These are phyloP conservation scores for Populus hybrid DNA, from an alignment of 441 rosid genomes.

Conservation along the genomic window DNA sequence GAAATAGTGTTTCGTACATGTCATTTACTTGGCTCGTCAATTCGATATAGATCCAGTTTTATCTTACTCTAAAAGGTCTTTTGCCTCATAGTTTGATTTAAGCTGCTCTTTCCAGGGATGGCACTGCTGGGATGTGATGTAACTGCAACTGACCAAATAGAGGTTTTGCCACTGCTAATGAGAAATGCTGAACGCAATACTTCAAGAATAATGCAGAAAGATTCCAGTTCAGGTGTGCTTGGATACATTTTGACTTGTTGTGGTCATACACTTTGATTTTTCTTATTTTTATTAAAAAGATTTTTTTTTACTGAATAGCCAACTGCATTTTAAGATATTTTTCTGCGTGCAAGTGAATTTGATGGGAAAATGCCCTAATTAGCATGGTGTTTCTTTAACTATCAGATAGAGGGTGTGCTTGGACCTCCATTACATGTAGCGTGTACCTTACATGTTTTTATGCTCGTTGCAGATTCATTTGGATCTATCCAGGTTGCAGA, in stretches of 20 bases:
- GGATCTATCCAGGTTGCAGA: constrained; percentile 83
- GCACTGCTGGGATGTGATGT: constrained; percentile 89
- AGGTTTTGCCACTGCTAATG: constrained; percentile 72
- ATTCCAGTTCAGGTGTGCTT: constrained; percentile 53
- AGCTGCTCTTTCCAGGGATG: constrained; percentile 57
- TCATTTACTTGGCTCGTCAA: constrained; percentile 5
- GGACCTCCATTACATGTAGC: constrained; percentile 1
- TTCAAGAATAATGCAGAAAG: constrained; percentile 71
- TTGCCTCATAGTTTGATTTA: constrained; percentile 16
- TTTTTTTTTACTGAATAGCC: not conserved
- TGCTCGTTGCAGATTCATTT: constrained; percentile 57
- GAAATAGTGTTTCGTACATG: constrained; percentile 7
- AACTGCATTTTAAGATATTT: not conserved
- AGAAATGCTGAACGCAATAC: constrained; percentile 85
- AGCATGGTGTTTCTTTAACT: not conserved
- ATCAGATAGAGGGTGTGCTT: not conserved
- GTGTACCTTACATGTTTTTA: constrained; percentile 13
- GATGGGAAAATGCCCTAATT: not conserved
- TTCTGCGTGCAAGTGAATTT: not conserved
- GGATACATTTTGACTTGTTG: not conserved
- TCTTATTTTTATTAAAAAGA: not conserved
- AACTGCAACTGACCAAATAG: constrained; percentile 77
- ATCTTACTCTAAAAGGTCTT: not conserved
- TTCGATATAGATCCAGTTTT: constrained; percentile 12
- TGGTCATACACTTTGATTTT: not conserved